Evolutionary conservation across 805 yeast genomes (phyloP).

Genomic region (Saccharomycopsis selenospora): DNA sequence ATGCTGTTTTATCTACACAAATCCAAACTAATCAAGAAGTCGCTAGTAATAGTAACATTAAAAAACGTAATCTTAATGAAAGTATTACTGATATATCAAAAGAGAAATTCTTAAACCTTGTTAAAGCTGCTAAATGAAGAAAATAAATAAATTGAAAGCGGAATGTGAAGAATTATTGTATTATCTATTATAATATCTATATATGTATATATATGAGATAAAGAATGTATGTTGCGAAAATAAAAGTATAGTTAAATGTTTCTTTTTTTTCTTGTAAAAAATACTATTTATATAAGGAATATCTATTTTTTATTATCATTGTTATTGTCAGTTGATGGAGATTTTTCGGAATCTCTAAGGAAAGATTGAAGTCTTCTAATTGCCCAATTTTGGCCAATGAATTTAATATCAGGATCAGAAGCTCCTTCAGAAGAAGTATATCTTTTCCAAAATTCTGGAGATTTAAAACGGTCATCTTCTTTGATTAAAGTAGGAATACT

Average conservation of each 20-base stretch:
- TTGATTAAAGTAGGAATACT: conserved; percentile 32
- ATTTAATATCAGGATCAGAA: conserved; percentile 60
- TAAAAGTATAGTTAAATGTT: no score
- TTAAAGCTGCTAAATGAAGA: conserved; percentile 54
- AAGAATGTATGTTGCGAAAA: no score
- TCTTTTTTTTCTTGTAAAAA: background rate
- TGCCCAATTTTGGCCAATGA: conserved; percentile 81
- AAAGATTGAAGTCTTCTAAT: conserved; percentile 56
- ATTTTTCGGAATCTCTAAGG: conserved; percentile 22
- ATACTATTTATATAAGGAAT: background rate
- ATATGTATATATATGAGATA: no score
- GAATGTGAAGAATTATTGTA: no score
- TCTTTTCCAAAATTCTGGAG: conserved; percentile 67
- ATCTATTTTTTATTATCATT: background rate
- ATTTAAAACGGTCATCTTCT: conserved; percentile 64
- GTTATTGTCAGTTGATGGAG: background rate
- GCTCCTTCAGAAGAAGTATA: conserved; percentile 59
- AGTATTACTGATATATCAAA: conserved; percentile 72
- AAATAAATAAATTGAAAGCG: no score
- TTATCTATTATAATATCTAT: no score
- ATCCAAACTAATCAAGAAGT: conserved; percentile 48
- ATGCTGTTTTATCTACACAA: conserved; percentile 78
- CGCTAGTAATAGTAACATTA: conserved; percentile 35
- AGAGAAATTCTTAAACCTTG: conserved; percentile 82
- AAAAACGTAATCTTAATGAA: conserved; percentile 34